Evolutionary conservation across 371 early-diverging fungal genomes (phyloP).

Genomic region (Smittium mucronatum): DNA sequence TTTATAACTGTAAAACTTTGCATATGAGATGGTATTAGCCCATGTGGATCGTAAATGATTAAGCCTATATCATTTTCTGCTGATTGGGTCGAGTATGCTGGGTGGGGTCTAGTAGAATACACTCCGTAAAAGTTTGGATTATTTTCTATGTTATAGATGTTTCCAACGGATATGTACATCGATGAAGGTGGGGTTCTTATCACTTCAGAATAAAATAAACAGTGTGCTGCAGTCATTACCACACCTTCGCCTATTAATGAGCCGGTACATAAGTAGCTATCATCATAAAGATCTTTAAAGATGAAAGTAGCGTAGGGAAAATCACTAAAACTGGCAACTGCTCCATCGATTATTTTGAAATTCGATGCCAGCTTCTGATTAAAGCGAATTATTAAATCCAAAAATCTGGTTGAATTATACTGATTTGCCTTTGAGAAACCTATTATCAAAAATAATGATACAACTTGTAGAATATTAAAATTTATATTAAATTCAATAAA

Average conservation of each 20-base stretch:
- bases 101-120: background rate
- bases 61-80: background rate
- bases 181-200: background rate
- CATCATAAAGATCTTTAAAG: background rate
- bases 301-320: background rate
- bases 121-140: background rate
- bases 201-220: constrained; percentile 19
- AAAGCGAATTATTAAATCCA: too few species aligned
- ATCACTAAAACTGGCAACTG: background rate
- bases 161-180: background rate
- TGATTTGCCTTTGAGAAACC: too few species aligned
- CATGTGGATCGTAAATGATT: background rate
- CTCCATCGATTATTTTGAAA: too few species aligned
- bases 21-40: background rate
- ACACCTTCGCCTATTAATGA: constrained; percentile 21
- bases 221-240: constrained; percentile 28
- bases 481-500: too few species aligned
- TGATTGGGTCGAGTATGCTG: background rate
- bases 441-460: too few species aligned
- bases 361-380: too few species aligned
- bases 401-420: too few species aligned
- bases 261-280: constrained; percentile 19
- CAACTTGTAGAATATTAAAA: too few species aligned
- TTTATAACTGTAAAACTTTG: background rate
- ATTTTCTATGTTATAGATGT: background rate